These are phyloP conservation scores for Ogataea paraovalis DNA, from an alignment of 805 yeast species.

Conservation along the genomic window DNA sequence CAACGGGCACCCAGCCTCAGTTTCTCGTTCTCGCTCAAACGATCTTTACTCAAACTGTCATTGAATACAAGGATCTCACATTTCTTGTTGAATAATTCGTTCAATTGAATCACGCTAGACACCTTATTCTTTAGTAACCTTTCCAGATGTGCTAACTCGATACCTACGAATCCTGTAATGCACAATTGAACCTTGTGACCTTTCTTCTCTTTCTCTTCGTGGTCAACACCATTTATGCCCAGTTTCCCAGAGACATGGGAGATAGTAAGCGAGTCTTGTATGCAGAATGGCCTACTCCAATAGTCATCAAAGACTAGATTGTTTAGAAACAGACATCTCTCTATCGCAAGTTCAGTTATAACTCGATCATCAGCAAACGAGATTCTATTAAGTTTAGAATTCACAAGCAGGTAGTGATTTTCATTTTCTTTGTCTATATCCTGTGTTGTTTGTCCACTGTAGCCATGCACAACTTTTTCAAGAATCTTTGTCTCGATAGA, in stretches of 20 bases:
- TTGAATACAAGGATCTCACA: conserved; percentile 56
- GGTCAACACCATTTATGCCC: background rate
- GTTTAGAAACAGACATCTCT: conserved; percentile 25
- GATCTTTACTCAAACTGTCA: conserved; percentile 9
- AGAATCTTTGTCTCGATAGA: conserved; percentile 16
- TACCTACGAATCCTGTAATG: conserved; percentile 30
- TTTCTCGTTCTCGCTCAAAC: conserved; percentile 18
- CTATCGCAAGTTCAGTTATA: conserved; percentile 29
- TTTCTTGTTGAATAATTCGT: conserved; percentile 44
- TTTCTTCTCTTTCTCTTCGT: background rate
- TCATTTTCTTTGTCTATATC: background rate
- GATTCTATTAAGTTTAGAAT: conserved; percentile 9
- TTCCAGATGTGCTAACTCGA: conserved; percentile 29
- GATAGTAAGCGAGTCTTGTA: conserved; percentile 2
- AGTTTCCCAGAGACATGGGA: background rate
- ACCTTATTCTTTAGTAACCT: conserved; percentile 56
- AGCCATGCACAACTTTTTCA: conserved; percentile 20
- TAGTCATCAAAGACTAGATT: conserved; percentile 14
- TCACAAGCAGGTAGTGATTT: conserved; percentile 18
- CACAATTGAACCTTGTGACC: conserved; percentile 12
- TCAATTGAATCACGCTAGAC: conserved; percentile 40
- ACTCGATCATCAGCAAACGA: background rate
- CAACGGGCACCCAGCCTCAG: conserved; percentile 23
- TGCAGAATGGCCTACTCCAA: conserved; percentile 24
- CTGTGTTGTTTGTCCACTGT: conserved; percentile 17